Evolutionary conservation across 2,329 filamentous ascomycete species (phyloP), one percentile per base, ranked within the genome.

Genomic region (Berkeleyomyces rouxiae): DNA sequence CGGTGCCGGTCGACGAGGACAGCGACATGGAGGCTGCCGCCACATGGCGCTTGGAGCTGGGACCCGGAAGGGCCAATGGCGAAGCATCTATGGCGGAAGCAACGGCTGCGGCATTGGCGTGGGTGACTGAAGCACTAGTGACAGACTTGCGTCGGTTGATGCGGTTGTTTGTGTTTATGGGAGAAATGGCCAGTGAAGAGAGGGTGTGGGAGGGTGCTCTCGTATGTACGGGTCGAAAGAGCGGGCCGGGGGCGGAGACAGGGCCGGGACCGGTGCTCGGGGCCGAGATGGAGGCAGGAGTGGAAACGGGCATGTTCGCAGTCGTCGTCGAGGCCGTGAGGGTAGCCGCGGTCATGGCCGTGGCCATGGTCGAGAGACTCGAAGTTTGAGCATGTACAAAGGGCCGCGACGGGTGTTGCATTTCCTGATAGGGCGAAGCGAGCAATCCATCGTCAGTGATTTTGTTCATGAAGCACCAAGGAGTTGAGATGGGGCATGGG

Each of bases 121-220:
- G 63, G 33, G 60, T 42, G 23, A 57, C 82, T 23, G 23, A 1
- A 23, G 23, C 33, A 67, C 84, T 86, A 65, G 88, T 90, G 71
- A 95, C 90, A 75, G 91, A 96, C 82, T 97, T 97, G 69, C 93
- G 84, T 70, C 92, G 88, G 69, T 88, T 90, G 68, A 97, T 84
- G 68, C 93, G 88, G 74, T 96, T 88, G 72, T 83, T 85, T 68
- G 85, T 77, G 76, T 91, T 92, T 70, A 91, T 82, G n/a, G 60
- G 40, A 64, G 87, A 83, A 68, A 84, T 83, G 65, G 87, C 81
- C 63, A 91, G 86, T 13, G 63, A 5, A 37, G 55, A 36, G 68
- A 90, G 79, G 64, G 89, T 92, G 74, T 93, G 87, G 59, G 88
- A 88, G 76, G 90, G 88, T 68, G 83, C 84, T 70, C 90, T 86